phyloP scores from a whole-genome alignment of 768 basidiomycete genomes.

The Lenzites betulinus region DNA sequence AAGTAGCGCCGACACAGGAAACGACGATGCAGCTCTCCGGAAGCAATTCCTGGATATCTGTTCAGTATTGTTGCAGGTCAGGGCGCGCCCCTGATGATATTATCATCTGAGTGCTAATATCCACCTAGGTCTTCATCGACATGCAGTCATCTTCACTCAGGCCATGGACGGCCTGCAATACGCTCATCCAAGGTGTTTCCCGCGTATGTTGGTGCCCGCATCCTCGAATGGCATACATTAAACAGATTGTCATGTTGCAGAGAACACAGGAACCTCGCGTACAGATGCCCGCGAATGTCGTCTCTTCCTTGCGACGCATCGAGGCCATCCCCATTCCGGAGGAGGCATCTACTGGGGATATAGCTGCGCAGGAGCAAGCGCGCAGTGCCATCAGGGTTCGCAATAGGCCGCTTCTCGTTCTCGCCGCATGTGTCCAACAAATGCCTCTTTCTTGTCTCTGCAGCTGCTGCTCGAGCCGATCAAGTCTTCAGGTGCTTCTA shows the following conservation, averaged over 20 bases:
- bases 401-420: slow-evolving; percentile 34
- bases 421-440: slow-evolving; percentile 32
- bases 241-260: slow-evolving; percentile 25
- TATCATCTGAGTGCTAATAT: background rate
- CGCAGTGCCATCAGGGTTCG: slow-evolving; percentile 36
- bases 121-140: slow-evolving; percentile 37
- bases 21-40: slow-evolving; percentile 38
- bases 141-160: slow-evolving; percentile 30
- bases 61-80: slow-evolving; percentile 50
- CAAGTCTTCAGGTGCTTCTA: slow-evolving; percentile 14
- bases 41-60: slow-evolving; percentile 54
- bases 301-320: slow-evolving; percentile 19
- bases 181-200: slow-evolving; percentile 47
- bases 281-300: slow-evolving; percentile 19
- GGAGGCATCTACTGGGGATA: slow-evolving; percentile 1
- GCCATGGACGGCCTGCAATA: slow-evolving; percentile 40
- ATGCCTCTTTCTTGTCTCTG: slow-evolving; percentile 23
- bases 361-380: slow-evolving; percentile 25
- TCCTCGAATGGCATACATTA: background rate
- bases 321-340: slow-evolving; percentile 17
- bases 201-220: slow-evolving; percentile 33
- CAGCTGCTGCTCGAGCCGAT: slow-evolving; percentile 30
- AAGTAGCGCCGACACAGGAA: slow-evolving; percentile 25
- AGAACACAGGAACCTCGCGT: slow-evolving; percentile 23
- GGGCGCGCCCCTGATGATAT: slow-evolving; percentile 19